Evolutionary conservation across 805 yeast species (phyloP).

Genomic region (Candida pseudoglaebosa): DNA sequence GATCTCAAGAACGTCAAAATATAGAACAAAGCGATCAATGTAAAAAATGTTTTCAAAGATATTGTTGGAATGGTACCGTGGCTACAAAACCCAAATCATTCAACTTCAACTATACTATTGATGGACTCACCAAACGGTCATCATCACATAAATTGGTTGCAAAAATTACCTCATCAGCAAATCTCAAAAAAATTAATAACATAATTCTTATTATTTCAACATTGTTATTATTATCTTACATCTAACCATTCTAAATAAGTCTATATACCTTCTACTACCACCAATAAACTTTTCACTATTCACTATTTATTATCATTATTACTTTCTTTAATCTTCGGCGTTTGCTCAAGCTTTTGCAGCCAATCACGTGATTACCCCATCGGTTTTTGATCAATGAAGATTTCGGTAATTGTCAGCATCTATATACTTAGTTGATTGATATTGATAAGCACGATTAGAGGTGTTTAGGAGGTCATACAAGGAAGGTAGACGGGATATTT

Average conservation of each 20-base stretch:
- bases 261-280: not conserved
- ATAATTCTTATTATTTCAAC: not conserved
- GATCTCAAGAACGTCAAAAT: slow-evolving; percentile 39
- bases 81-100: not conserved
- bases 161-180: not conserved
- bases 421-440: no score
- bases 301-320: no score
- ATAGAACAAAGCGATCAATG: slow-evolving; percentile 34
- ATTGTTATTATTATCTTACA: not conserved
- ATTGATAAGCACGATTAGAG: no score
- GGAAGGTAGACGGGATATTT: no score
- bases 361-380: no score
- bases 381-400: no score
- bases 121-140: not conserved
- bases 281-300: not conserved
- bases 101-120: not conserved
- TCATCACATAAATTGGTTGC: not conserved
- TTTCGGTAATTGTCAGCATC: not conserved
- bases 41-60: slow-evolving; percentile 29
- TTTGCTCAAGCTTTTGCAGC: no score
- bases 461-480: no score
- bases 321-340: no score
- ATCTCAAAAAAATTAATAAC: not conserved
- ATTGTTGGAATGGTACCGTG: slow-evolving; percentile 38
- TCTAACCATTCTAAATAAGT: not conserved